Base-by-base conservation (phyloP, 176 grass and related monocot genomes). In the Alopecurus myosuroides region DNA sequence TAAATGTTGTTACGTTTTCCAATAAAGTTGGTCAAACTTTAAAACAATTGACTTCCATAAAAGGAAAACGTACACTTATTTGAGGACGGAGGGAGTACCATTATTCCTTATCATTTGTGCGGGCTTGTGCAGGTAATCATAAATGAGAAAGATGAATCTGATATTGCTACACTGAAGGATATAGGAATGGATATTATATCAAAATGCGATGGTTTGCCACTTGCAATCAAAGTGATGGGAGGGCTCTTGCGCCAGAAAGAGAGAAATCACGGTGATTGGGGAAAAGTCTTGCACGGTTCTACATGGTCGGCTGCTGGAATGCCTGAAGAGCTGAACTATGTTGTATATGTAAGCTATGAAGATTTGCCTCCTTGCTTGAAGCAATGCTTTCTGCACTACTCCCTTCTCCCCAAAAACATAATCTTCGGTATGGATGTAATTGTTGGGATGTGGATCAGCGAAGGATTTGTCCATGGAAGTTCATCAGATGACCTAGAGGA, bases 401-500 rank as follows among this genome's bases (percentile, higher is more conserved):
- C 66, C 35, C 66, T 69, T 69, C 66, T 69, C 35, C 66, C 35
- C 1, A 69, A 69, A 69, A 39, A 69, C 66, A 69, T 39, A 40
- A 2, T 69, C 10, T 40, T 69, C 5, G 66, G 35, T 23, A 69
- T 22, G 1, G 11, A 69, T 40, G 40, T 6, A 40, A 69, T 69
- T 40, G 9, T 69, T 69, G 66, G 66, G 35, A 69, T 69, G 66
- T 69, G 66, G 66, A 40, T 69, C 66, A 23, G 10, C 2, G 35
- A 69, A 69, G 66, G 66, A 69, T 69, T 69, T 69, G 66, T 69
- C 20, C 35, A 69, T 69, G 66, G 35, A 20, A 69, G 19, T 35
- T 69, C 20, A 69, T 69, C 66, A 12, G 66, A 69, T 23, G 66
- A 69, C 66, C 66, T 69, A 69, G 66, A 69, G 39, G 66, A 69